Evolutionary conservation across 108 stramenopile genomes (phyloP).

Genomic region (Skeletonema marinoi): DNA sequence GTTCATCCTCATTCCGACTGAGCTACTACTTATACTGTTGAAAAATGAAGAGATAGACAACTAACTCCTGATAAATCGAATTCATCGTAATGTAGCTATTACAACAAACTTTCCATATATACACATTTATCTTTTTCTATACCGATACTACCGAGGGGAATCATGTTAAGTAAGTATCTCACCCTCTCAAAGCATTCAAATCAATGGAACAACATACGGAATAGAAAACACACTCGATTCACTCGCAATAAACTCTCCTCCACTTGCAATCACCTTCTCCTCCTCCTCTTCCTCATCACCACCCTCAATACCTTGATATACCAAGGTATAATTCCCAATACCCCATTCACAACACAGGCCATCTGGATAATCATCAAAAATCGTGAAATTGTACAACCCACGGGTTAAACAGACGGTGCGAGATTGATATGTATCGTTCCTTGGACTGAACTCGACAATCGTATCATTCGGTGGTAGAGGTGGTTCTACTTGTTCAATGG

Average conservation of each 20-base stretch:
- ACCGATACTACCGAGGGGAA: too few species aligned
- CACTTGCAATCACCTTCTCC: background rate
- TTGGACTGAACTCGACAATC: background rate
- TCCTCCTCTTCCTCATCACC: background rate
- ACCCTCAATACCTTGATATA: background rate
- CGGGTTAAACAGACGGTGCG: background rate
- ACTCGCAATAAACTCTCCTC: background rate
- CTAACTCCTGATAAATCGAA: too few species aligned
- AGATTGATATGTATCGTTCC: background rate
- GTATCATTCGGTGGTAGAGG: background rate
- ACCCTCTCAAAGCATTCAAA: too few species aligned
- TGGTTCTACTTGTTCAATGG: background rate
- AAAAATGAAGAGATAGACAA: too few species aligned
- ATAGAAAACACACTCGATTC: background rate
- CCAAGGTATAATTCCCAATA: background rate
- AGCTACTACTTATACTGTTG: too few species aligned
- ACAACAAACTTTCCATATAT: too few species aligned
- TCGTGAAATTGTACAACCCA: background rate
- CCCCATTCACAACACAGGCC: conserved; percentile 2
- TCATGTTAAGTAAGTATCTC: too few species aligned
- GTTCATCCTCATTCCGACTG: too few species aligned
- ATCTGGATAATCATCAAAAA: background rate
- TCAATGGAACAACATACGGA: background rate
- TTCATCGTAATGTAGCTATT: too few species aligned
- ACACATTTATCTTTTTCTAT: too few species aligned